Evolutionary conservation across 169 alveolate species (phyloP).

Genomic region (Plasmodium knowlesi): DNA sequence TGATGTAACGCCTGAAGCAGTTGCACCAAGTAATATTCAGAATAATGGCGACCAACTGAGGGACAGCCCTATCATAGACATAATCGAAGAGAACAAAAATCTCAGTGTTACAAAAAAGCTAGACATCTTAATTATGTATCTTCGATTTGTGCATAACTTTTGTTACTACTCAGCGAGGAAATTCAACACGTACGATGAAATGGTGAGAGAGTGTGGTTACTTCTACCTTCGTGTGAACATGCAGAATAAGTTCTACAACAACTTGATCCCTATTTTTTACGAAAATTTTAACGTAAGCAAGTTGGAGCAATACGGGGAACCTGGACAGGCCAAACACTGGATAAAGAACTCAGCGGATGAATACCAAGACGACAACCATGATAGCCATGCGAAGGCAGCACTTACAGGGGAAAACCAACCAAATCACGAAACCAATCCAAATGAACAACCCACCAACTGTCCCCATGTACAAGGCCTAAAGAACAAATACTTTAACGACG

Average conservation of each 20-base stretch:
- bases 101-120: slow-evolving; percentile 7
- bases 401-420: neutral
- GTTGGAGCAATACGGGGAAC: neutral
- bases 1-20: neutral
- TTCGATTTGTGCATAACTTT: slow-evolving; percentile 68
- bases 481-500: neutral
- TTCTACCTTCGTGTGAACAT: slow-evolving; percentile 54
- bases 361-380: neutral
- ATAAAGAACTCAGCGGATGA: neutral
- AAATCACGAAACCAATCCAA: neutral
- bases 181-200: slow-evolving; percentile 65
- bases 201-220: slow-evolving; percentile 73
- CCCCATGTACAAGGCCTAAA: neutral
- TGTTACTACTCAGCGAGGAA: slow-evolving; percentile 71
- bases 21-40: neutral
- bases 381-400: neutral
- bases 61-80: slow-evolving; percentile 32
- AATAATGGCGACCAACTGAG: neutral
- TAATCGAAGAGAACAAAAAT: slow-evolving; percentile 27
- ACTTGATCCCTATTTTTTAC: slow-evolving; percentile 49
- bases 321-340: neutral
- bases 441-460: neutral
- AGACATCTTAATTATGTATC: slow-evolving; percentile 39
- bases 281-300: slow-evolving; percentile 51
- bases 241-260: slow-evolving; percentile 11